These are phyloP conservation scores for Candida boleticola DNA, from an alignment of 805 yeast genomes.

Conservation along the genomic window DNA sequence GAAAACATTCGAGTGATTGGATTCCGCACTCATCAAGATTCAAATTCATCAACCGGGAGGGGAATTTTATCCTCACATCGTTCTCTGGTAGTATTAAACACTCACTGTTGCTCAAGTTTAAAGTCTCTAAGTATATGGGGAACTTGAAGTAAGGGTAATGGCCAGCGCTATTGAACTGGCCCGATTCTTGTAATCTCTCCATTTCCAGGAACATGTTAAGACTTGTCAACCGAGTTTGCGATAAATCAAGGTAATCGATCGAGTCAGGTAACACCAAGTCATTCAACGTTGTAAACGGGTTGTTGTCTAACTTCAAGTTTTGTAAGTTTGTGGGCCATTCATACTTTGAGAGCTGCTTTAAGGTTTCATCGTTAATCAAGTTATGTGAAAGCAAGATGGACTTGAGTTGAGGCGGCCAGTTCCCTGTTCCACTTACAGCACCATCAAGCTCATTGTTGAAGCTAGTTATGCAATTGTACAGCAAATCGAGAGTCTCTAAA, in stretches of 20 bases:
- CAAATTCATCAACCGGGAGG: slow-evolving; percentile 17
- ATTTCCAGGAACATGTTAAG: slow-evolving; percentile 7
- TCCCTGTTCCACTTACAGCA: not conserved
- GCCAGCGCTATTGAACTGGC: not conserved
- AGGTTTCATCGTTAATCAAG: slow-evolving; percentile 15
- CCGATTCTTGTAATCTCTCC: slow-evolving; percentile 3
- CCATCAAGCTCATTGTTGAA: slow-evolving; percentile 5
- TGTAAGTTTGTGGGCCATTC: slow-evolving; percentile 24
- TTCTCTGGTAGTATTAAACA: not conserved
- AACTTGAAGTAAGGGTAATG: slow-evolving; percentile 22
- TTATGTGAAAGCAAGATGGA: slow-evolving; percentile 23
- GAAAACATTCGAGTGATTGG: slow-evolving; percentile 16
- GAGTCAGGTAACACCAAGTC: slow-evolving; percentile 19
- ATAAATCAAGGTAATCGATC: slow-evolving; percentile 23
- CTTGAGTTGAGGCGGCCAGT: slow-evolving; percentile 21
- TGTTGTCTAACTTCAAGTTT: slow-evolving; percentile 21
- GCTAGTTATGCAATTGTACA: slow-evolving; percentile 18
- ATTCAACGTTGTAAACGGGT: slow-evolving; percentile 19
- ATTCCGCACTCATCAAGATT: slow-evolving; percentile 25
- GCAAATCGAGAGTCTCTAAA: slow-evolving; percentile 28
- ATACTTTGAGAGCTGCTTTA: slow-evolving; percentile 15
- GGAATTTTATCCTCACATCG: slow-evolving; percentile 19
- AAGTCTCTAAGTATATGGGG: slow-evolving; percentile 22
- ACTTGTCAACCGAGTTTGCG: slow-evolving; percentile 18
- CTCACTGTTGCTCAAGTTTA: slow-evolving; percentile 20